Conservation (phyloP, 306 rosid species). For the Fagus sylvatica region DNA sequence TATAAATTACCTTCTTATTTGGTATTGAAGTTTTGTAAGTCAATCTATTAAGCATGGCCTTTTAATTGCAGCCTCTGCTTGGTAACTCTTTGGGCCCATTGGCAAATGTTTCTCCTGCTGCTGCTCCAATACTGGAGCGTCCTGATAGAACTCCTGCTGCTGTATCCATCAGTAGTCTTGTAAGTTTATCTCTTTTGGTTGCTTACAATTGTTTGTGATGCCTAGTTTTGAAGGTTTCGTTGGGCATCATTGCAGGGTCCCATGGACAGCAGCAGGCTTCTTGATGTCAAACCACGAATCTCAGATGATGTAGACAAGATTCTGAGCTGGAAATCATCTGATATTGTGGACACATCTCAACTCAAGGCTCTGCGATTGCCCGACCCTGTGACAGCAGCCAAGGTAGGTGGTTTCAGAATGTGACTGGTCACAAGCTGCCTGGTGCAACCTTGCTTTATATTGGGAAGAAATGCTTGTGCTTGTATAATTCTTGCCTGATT, state of each 20-base stretch:
- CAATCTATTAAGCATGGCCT: neutral
- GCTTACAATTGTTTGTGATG: neutral
- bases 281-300: slow-evolving; percentile 48
- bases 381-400: slow-evolving; percentile 34
- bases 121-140: slow-evolving; percentile 33
- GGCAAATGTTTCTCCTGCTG: slow-evolving; percentile 30
- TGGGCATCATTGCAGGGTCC: slow-evolving; percentile 28
- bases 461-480: neutral
- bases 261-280: slow-evolving; percentile 43
- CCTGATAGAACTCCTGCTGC: slow-evolving; percentile 39
- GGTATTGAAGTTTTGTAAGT: neutral
- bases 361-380: slow-evolving; percentile 42
- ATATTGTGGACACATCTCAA: slow-evolving; percentile 39
- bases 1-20: neutral
- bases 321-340: slow-evolving; percentile 42
- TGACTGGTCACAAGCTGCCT: neutral
- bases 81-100: slow-evolving; percentile 43
- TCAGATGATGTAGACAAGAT: slow-evolving; percentile 38
- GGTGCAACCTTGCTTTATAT: neutral
- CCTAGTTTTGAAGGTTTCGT: neutral
- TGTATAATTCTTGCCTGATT: neutral
- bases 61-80: slow-evolving; percentile 41
- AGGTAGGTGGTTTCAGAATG: slow-evolving; percentile 27
- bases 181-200: slow-evolving; percentile 21
- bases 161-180: slow-evolving; percentile 40